These are phyloP conservation scores for Aspergillus jensenii DNA, from an alignment of 2,329 filamentous ascomycete genomes.

Conservation along the genomic window DNA sequence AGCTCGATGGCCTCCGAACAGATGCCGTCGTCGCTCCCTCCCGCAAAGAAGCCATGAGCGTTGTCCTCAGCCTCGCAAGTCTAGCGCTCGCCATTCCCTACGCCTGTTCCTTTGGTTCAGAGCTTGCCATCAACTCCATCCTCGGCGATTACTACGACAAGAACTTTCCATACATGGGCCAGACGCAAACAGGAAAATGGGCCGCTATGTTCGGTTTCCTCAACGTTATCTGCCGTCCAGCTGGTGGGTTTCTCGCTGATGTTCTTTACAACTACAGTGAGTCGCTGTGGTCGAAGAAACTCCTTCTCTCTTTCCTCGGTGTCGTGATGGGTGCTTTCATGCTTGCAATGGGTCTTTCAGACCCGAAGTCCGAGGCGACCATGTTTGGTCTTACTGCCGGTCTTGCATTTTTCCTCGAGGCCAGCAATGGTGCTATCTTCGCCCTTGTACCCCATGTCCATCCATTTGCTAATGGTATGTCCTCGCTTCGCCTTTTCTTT, in stretches of 20 bases:
- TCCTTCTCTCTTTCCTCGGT: slow-evolving; percentile 57
- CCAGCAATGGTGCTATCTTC: slow-evolving; percentile 83
- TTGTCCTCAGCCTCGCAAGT: slow-evolving; percentile 62
- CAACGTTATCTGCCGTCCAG: slow-evolving; percentile 50
- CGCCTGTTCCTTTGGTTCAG: slow-evolving; percentile 61
- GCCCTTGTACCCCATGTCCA: slow-evolving; percentile 84
- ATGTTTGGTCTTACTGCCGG: slow-evolving; percentile 77
- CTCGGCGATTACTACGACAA: slow-evolving; percentile 59
- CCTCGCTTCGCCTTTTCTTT: slow-evolving; percentile 2
- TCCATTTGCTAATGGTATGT: slow-evolving; percentile 72
- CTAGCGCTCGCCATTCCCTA: slow-evolving; percentile 55
- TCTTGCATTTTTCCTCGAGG: slow-evolving; percentile 79
- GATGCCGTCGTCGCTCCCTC: slow-evolving; percentile 66
- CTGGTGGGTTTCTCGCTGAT: slow-evolving; percentile 55
- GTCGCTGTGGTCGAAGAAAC: slow-evolving; percentile 64
- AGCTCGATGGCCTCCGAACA: slow-evolving; percentile 50
- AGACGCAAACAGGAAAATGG: slow-evolving; percentile 57
- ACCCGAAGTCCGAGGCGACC: slow-evolving; percentile 61
- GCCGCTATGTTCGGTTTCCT: slow-evolving; percentile 56
- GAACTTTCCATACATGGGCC: slow-evolving; percentile 55
- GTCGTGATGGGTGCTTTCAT: slow-evolving; percentile 60
- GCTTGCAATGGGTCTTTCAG: slow-evolving; percentile 61
- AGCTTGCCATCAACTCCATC: slow-evolving; percentile 61
- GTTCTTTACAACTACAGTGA: slow-evolving; percentile 53
- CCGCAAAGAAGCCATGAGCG: slow-evolving; percentile 58